These are phyloP conservation scores for Metschnikowia sp. DNA, from an alignment of 805 yeast genomes.

Conservation along the genomic window DNA sequence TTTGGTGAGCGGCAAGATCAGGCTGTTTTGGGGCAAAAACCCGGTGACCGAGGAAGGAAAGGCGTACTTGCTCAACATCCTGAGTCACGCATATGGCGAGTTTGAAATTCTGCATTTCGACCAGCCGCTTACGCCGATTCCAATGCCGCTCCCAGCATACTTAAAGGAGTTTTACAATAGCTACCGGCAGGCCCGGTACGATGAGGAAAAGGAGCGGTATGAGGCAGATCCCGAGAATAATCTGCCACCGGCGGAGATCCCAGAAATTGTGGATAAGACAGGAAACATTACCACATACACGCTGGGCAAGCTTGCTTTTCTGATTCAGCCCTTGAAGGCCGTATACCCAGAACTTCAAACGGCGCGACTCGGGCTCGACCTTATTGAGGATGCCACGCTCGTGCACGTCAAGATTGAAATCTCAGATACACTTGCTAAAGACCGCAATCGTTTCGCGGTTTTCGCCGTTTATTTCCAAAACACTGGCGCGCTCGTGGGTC, in stretches of 20 bases:
- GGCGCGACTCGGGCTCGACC: constrained; percentile 11
- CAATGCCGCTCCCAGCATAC: constrained; percentile 28
- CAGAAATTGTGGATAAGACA: constrained; percentile 10
- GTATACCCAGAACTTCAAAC: constrained; percentile 22
- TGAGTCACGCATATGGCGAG: constrained; percentile 46
- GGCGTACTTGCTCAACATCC: constrained; percentile 43
- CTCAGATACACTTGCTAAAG: constrained; percentile 45
- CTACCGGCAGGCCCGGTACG: constrained; percentile 23
- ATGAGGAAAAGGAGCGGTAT: constrained; percentile 25
- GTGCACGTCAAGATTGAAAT: constrained; percentile 29
- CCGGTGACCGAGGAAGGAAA: constrained; percentile 10
- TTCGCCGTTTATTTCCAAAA: constrained; percentile 65
- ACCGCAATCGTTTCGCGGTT: constrained; percentile 48
- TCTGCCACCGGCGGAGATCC: constrained; percentile 17
- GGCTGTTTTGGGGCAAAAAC: constrained; percentile 48
- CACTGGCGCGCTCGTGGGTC: constrained; percentile 57
- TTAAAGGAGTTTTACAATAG: constrained; percentile 28
- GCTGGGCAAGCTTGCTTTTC: constrained; percentile 26
- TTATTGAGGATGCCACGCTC: constrained; percentile 31
- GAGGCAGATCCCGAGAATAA: constrained; percentile 26
- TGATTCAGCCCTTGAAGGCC: constrained; percentile 22
- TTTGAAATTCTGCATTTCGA: constrained; percentile 23
- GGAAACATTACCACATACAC: constrained; percentile 29
- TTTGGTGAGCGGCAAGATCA: constrained; percentile 45
- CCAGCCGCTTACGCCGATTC: constrained; percentile 14